These are phyloP conservation scores for Starmerella etchellsii DNA, from an alignment of 805 yeast species.

Conservation along the genomic window DNA sequence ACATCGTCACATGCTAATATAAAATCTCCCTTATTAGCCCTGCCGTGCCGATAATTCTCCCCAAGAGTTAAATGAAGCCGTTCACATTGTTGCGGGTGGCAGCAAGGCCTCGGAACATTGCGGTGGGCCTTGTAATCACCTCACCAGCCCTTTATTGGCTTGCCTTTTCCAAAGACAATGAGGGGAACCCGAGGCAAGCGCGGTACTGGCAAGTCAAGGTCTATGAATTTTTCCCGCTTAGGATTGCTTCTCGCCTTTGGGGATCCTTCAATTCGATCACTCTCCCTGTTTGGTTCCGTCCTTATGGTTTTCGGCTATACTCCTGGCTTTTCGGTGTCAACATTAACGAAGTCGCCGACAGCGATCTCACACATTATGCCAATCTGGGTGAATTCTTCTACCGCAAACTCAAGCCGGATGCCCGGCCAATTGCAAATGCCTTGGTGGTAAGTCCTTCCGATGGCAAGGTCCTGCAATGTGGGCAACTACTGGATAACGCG, in stretches of 20 bases:
- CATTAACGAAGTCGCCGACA: conserved; percentile 76
- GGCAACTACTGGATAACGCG: conserved; percentile 61
- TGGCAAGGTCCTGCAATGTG: conserved; percentile 78
- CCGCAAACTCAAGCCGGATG: conserved; percentile 63
- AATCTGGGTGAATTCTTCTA: conserved; percentile 88
- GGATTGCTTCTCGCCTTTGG: conserved; percentile 87
- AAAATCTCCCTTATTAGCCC: too few relatives aligned
- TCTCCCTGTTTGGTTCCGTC: conserved; percentile 79
- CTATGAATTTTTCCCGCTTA: conserved; percentile 80
- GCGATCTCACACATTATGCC: conserved; percentile 56
- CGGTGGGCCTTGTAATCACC: conserved; percentile 5
- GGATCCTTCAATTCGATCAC: conserved; percentile 75
- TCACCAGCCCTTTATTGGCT: conserved; percentile 4
- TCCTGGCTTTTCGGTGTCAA: conserved; percentile 76
- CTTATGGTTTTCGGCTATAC: conserved; percentile 67
- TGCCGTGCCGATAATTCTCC: conserved; percentile 61
- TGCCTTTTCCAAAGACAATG: conserved; percentile 11
- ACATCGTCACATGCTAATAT: too few relatives aligned
- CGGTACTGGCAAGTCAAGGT: conserved; percentile 83
- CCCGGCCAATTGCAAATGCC: conserved; percentile 57
- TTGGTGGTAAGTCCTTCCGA: conserved; percentile 83
- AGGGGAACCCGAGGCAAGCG: conserved; percentile 33
- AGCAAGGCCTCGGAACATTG: conserved; percentile 10
- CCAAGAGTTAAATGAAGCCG: conserved; percentile 37
- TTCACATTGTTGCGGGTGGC: neutral